These are phyloP conservation scores for Diophrys appendiculata DNA, from an alignment of 73 alveolate species.

Conservation along the genomic window DNA sequence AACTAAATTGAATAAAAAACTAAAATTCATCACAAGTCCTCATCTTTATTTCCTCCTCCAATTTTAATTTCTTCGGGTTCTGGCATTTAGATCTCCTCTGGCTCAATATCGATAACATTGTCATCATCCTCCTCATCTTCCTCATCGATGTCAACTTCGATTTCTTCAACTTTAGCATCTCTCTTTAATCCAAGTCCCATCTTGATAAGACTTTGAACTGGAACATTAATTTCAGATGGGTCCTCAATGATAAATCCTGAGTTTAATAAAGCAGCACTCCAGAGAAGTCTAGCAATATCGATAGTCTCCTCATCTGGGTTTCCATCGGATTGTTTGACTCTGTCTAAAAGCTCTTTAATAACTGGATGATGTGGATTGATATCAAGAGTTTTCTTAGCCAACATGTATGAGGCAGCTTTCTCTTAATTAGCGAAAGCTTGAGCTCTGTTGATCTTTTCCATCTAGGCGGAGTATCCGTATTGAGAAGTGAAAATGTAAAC, in stretches of 20 bases:
- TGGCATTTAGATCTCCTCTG: neutral
- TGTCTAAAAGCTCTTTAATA: conserved; percentile 78
- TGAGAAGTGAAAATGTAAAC: conserved; percentile 87
- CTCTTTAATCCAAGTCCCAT: conserved; percentile 11
- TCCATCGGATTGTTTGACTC: conserved; percentile 76
- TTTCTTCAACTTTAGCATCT: conserved; percentile 13
- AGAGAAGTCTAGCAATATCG: conserved; percentile 71
- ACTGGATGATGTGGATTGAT: conserved; percentile 97
- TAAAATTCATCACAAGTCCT: conserved; percentile 10
- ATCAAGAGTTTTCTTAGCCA: conserved; percentile 93
- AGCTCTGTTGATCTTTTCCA: conserved; percentile 98
- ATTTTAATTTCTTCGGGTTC: neutral
- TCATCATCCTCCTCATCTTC: conserved; percentile 15
- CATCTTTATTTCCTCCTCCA: neutral
- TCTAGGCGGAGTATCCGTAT: conserved; percentile 93
- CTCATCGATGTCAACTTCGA: conserved; percentile 13
- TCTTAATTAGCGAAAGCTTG: conserved; percentile 94
- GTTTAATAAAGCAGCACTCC: conserved; percentile 77
- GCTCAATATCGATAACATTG: neutral
- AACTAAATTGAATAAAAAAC: neutral
- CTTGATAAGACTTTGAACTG: conserved; percentile 6
- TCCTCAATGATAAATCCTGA: conserved; percentile 82
- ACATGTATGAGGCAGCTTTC: conserved; percentile 79
- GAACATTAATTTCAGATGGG: conserved; percentile 53
- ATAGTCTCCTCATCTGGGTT: conserved; percentile 44